Percentiles rank a stretch among this genome's conserved stretches.
These are phyloP conservation scores for Coemansia sp. DNA, from an alignment of 192 early-diverging fungal genomes.

Conservation along the genomic window DNA sequence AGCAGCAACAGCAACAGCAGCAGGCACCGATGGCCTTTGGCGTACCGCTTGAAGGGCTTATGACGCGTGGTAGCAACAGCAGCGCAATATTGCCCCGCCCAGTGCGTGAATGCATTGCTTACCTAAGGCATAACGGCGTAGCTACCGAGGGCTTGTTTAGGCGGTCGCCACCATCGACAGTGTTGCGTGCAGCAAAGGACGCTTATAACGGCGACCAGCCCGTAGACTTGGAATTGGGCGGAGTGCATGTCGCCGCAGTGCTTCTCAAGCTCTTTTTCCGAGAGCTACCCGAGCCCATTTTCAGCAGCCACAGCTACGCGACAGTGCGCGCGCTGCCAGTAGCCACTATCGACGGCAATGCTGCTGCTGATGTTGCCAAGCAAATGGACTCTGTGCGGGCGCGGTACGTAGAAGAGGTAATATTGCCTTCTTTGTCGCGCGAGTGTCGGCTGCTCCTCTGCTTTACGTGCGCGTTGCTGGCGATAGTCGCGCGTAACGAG, in stretches of 20 bases:
- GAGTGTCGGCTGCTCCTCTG: constrained; percentile 29
- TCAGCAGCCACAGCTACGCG: constrained; percentile 59
- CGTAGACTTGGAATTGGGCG: constrained; percentile 61
- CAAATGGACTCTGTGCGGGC: constrained; percentile 29
- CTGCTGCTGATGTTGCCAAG: constrained; percentile 22
- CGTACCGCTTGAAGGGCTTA: constrained; percentile 60
- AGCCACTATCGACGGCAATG: neutral
- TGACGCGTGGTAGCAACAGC: constrained; percentile 39
- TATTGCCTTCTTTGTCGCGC: constrained; percentile 35
- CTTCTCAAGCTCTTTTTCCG: constrained; percentile 82
- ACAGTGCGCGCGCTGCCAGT: constrained; percentile 49
- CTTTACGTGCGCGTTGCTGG: constrained; percentile 55
- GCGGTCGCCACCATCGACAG: constrained; percentile 71
- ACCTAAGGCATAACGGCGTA: constrained; percentile 64
- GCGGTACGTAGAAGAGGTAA: constrained; percentile 32
- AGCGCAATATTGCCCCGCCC: constrained; percentile 67
- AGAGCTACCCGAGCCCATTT: constrained; percentile 72
- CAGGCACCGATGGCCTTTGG: constrained; percentile 62
- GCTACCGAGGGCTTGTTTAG: constrained; percentile 82
- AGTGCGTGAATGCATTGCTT: constrained; percentile 68
- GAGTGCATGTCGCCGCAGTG: constrained; percentile 77
- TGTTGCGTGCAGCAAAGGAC: constrained; percentile 58
- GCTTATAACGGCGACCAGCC: constrained; percentile 33
- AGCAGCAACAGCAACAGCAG: constrained; percentile 5
- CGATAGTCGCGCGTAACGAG: constrained; percentile 62